Evolutionary conservation across 139 green algal species (phyloP), one percentile per base, ranked within the genome.

Genomic region (Monoraphidium neglectum): DNA sequence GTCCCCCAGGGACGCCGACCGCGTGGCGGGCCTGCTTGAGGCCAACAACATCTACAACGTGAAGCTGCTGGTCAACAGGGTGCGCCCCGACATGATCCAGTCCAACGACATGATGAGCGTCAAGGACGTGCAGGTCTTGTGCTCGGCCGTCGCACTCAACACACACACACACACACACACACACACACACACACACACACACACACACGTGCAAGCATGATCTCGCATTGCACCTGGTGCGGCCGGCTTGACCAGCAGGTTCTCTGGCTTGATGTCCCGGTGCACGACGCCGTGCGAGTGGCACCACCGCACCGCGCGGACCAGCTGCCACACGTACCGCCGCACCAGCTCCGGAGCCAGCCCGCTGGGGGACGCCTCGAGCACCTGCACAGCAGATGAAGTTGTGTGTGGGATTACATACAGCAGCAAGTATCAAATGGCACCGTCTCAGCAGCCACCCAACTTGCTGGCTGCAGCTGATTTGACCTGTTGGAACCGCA

Each of bases 101-200:
- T 84, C 87, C 73, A 95, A 96, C 77, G 88, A 97, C 87, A 97
- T 97, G 93, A 97, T 97, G 93, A 90, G 79, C 69, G 93, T 97
- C 8, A 86, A 87, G 74, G 93, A 97, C 80, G 93, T 97, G 36
- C 86, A 90, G 66, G 80, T n/a, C n/a, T n/a, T n/a, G n/a, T n/a
- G n/a, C n/a, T n/a, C n/a, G n/a, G n/a, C n/a, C n/a, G n/a, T n/a
- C n/a, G n/a, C n/a, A n/a, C n/a, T n/a, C n/a, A n/a, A n/a, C n/a
- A n/a, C n/a, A n/a, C n/a, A n/a, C n/a, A n/a, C n/a, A n/a, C n/a
- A n/a, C n/a, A n/a, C n/a, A n/a, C n/a, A n/a, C n/a, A n/a, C n/a
- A n/a, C n/a, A n/a, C n/a, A n/a, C n/a, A n/a, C n/a, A n/a, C n/a
- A n/a, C n/a, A n/a, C n/a, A n/a, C n/a, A n/a, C n/a, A n/a, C n/a